phyloP scores from a whole-genome alignment of 1,284 basidiomycete genomes.

The Ganoderma lingzhi region DNA sequence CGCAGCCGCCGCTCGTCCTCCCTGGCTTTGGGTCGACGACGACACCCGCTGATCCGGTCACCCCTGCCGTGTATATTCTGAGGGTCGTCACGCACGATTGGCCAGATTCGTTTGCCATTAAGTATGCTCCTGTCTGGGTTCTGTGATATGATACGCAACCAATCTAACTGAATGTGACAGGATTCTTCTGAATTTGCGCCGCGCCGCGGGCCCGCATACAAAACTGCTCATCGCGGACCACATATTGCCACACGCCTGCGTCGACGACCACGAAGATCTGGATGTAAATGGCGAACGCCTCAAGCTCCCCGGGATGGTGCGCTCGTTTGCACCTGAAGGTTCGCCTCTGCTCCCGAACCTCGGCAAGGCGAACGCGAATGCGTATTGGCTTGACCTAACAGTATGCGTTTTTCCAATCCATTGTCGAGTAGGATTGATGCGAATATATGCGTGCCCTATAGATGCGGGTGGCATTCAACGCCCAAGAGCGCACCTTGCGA shows the following conservation, averaged over 20 bases:
- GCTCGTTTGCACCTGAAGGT: conserved; percentile 49
- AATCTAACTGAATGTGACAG: conserved; percentile 23
- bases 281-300: conserved; percentile 35
- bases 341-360: conserved; percentile 70
- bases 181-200: conserved; percentile 47
- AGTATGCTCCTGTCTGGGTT: conserved; percentile 25
- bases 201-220: conserved; percentile 51
- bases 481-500: conserved; percentile 74
- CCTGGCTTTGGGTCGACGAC: conserved; percentile 10
- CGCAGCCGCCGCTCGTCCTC: conserved; percentile 54
- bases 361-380: conserved; percentile 74
- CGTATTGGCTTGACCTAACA: conserved; percentile 77
- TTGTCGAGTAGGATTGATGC: neutral
- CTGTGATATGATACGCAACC: neutral
- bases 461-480: conserved; percentile 79
- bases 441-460: conserved; percentile 37
- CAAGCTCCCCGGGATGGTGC: conserved; percentile 34
- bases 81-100: conserved; percentile 79
- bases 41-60: neutral
- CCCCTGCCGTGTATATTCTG: conserved; percentile 68
- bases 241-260: conserved; percentile 72
- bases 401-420: conserved; percentile 45
- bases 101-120: conserved; percentile 65
- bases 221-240: conserved; percentile 74
- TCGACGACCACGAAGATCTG: conserved; percentile 48